Percentiles rank a stretch among this genome's conserved stretches.
These are phyloP conservation scores for Monascus ruber DNA, from an alignment of 2,329 filamentous ascomycete genomes.

Conservation along the genomic window DNA sequence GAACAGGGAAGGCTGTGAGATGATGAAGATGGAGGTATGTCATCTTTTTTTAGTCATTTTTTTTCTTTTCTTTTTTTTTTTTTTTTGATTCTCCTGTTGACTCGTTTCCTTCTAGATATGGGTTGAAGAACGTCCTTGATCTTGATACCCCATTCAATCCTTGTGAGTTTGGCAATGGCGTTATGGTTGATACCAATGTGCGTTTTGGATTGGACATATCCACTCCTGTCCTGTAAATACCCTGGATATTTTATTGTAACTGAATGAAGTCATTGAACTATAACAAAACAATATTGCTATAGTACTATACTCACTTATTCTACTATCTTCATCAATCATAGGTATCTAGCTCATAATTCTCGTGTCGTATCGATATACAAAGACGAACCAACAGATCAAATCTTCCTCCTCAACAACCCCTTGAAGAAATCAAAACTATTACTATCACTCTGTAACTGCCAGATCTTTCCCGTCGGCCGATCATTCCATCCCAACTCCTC, in stretches of 20 bases:
- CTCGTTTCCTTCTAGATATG: slow-evolving; percentile 26
- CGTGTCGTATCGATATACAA: too few species aligned
- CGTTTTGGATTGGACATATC: too few species aligned
- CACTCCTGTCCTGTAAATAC: too few species aligned
- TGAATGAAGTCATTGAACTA: too few species aligned
- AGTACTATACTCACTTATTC: too few species aligned
- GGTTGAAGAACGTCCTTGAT: slow-evolving; percentile 22
- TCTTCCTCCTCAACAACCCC: slow-evolving; percentile 71
- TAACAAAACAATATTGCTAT: too few species aligned
- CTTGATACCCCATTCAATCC: background rate
- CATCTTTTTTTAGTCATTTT: slow-evolving; percentile 1
- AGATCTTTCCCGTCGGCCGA: slow-evolving; percentile 62
- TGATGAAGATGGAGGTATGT: slow-evolving; percentile 91
- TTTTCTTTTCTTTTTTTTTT: background rate
- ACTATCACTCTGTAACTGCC: slow-evolving; percentile 84
- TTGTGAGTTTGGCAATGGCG: too few species aligned
- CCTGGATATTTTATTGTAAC: too few species aligned
- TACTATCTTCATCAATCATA: too few species aligned
- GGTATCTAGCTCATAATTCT: too few species aligned
- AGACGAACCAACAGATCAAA: slow-evolving; percentile 28
- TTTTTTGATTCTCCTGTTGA: background rate
- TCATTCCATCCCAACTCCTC: slow-evolving; percentile 71
- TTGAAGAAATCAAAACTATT: slow-evolving; percentile 98
- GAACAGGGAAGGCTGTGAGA: slow-evolving; percentile 62
- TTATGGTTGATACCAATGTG: too few species aligned